Base-by-base conservation (phyloP, 208 protist genomes). In the Trypanosoma congolense region DNA sequence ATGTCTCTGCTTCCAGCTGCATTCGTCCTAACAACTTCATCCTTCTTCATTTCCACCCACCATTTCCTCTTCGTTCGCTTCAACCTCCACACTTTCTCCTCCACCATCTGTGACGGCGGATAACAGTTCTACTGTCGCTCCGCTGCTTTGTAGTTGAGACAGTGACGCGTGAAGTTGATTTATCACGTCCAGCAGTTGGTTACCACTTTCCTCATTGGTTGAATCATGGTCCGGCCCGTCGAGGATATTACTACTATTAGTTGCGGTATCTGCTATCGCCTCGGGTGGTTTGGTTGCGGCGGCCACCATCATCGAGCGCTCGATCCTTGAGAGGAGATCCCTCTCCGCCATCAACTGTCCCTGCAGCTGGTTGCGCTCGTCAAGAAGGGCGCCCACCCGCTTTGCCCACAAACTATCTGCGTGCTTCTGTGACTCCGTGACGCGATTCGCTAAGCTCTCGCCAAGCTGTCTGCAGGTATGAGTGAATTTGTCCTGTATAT, bases 391-490 rank as follows among this genome's bases (percentile, higher is more conserved):
- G 29, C 46, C 53, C 21, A 66, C 61, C 55, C 75, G 82, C 44
- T 56, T 40, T 48, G 76, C 61, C 83, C 83, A 92, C 61, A 61
- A 52, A 28, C 54, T 70, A 42, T 92, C 77, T 60, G 77, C 85
- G 31, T 75, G 55, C 52, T 73, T 46, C 64, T 84, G 76, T 1
- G 81, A 78, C 2, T 64, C 70, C 9, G 49, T 56, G 48, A 92
- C 63, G 53, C 79, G 77, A 49, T 79, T 62, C 2, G 75, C 73
- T 9, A 92, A 49, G 30, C 63, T 56, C 26, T 63, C 69, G 6
- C 64, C 70, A 73, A 87, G 67, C 36, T 74, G 35, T 47, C 61
- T 57, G 28, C 72, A 73, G 0, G 73, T 69, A n/a, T 77, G 63
- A 26, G 70, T 60, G 41, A 86, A 92, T 28, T 60, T 71, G 10